Conservation (phyloP, 2,329 filamentous ascomycete species). For the Hymenoscyphus occultus region DNA sequence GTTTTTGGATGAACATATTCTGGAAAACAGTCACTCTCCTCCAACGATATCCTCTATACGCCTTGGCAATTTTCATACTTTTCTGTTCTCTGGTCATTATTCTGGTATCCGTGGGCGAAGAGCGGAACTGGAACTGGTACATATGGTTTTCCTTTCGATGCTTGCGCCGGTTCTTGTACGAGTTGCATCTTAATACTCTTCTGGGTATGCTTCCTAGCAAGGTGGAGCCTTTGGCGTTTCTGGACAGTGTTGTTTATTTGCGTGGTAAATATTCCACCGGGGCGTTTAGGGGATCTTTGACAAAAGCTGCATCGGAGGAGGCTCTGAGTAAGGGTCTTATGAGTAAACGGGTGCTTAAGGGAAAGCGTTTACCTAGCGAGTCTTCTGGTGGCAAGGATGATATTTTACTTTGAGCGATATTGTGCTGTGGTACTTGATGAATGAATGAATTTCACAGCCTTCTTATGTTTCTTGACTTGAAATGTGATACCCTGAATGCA, state of each 20-base stretch:
- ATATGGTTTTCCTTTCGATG: background rate
- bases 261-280: background rate
- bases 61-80: background rate
- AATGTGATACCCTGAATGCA: no score
- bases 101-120: background rate
- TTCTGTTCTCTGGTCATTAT: background rate
- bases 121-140: background rate
- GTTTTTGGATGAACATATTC: background rate
- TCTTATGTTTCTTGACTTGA: background rate
- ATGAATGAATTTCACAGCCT: background rate
- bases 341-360: background rate
- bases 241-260: background rate
- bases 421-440: background rate
- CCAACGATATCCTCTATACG: background rate
- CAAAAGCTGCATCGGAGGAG: background rate
- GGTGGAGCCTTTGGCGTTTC: background rate
- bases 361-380: background rate
- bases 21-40: background rate
- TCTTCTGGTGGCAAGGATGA: background rate
- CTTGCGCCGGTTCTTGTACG: background rate
- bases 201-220: background rate
- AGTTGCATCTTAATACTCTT: conserved; percentile 1
- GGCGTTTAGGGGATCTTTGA: background rate
- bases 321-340: background rate
- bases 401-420: background rate